Evolutionary conservation across 1,284 basidiomycete species (phyloP), one percentile per base, ranked within the genome.

Genomic region (Ganoderma sinense): DNA sequence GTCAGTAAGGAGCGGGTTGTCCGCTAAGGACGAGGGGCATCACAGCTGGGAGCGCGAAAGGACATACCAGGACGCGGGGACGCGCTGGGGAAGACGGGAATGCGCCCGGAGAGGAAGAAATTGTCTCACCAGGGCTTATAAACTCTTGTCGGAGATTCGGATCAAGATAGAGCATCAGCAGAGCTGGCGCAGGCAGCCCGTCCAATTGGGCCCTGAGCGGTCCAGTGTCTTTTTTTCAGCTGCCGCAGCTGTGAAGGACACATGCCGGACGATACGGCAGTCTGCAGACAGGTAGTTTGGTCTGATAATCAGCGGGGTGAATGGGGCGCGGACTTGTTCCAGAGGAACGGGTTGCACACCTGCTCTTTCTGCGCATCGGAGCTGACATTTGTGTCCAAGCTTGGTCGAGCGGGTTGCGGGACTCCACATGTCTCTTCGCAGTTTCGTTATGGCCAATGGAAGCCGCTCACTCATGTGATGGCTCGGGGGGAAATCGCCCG

Each of bases 111-210:
- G 61, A 31, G 65, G 41, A 64, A 70, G 67, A 55, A 69, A 70
- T 51, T 62, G 61, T 58, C 65, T 53, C 66, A 33, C 65, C 33
- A 60, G 68, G 62, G 68, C 67, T 70, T 74, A 68, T 74, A 73
- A 69, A 40, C 29, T 63, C 67, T n/a, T 41, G 66, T 70, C 75
- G 75, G 74, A 76, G 74, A 76, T 76, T 70, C 72, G 67, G 66
- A 76, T 76, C 73, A 73, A 68, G 73, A 74, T 70, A 41, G 10
- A 56, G 31, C 26, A 75, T 75, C 71, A 66, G 60, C 66, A 62
- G 71, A 64, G 36, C 33, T 40, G 53, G 14, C 8, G 56, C 26
- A 7, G n/a, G 62, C 43, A 20, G 40, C 11, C 48, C n/a, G 48
- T 39, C 55, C n/a, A 36, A 63, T 59, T 43, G 53, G 61, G 16